These are phyloP conservation scores for Arabis hirsuta DNA, from an alignment of 345 rosid genomes.

Conservation along the genomic window DNA sequence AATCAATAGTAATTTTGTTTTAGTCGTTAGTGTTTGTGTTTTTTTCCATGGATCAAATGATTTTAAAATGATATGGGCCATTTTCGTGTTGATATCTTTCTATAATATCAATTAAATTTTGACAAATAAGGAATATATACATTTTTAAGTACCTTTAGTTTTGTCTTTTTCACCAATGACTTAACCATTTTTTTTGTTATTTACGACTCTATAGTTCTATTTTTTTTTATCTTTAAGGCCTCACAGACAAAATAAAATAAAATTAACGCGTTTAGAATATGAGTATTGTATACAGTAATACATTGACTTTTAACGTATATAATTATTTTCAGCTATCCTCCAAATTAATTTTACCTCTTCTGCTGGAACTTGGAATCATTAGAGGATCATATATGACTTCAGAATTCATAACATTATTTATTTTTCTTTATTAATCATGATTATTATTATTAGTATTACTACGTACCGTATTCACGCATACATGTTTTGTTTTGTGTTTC, in stretches of 20 bases:
- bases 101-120: slow-evolving; percentile 23
- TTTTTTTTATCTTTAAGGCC: not conserved
- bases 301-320: slow-evolving; percentile 26
- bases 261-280: not conserved
- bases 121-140: slow-evolving; percentile 5
- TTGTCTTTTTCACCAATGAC: slow-evolving; percentile 26
- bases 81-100: slow-evolving; percentile 29
- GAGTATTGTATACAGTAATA: slow-evolving; percentile 2
- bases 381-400: slow-evolving; percentile 4
- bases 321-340: slow-evolving; percentile 3
- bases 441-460: too few relatives aligned
- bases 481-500: not conserved
- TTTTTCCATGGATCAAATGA: too few relatives aligned
- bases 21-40: too few relatives aligned
- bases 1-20: too few relatives aligned
- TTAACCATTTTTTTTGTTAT: not conserved
- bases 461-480: too few relatives aligned
- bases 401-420: not conserved
- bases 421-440: not conserved
- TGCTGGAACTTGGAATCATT: slow-evolving; percentile 2
- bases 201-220: not conserved
- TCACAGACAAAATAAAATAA: too few relatives aligned
- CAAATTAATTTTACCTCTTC: slow-evolving; percentile 3
- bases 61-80: not conserved
- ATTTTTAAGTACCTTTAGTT: not conserved